A percentile compares a stretch with the other conserved stretches of the same genome.
Evolutionary conservation across 345 rosid species (phyloP).

Genomic region (Jatropha curcas): DNA sequence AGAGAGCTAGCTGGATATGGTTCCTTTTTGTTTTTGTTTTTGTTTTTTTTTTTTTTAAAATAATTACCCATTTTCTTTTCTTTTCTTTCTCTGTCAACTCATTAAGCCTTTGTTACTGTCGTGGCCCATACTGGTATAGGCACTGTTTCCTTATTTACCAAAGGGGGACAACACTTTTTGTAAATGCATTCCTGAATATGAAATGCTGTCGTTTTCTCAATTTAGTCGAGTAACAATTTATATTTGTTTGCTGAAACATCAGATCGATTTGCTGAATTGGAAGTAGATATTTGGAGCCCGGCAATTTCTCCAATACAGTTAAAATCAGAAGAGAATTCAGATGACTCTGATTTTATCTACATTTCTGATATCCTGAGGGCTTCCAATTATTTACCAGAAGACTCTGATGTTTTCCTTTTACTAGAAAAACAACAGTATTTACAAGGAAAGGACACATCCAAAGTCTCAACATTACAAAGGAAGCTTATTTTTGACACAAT

Average conservation of each 20-base stretch:
- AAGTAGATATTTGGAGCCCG: slow-evolving; percentile 66
- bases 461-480: slow-evolving; percentile 55
- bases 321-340: slow-evolving; percentile 36
- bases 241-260: slow-evolving; percentile 2
- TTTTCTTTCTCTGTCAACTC: slow-evolving; percentile 18
- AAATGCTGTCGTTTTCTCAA: slow-evolving; percentile 7
- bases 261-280: slow-evolving; percentile 54
- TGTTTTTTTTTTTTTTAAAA: background rate
- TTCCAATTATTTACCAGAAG: slow-evolving; percentile 53
- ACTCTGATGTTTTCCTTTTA: slow-evolving; percentile 52
- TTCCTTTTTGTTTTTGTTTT: background rate
- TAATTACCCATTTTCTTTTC: background rate
- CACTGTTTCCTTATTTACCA: slow-evolving; percentile 4
- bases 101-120: slow-evolving; percentile 19
- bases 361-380: slow-evolving; percentile 70
- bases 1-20: slow-evolving; percentile 8
- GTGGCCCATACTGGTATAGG: slow-evolving; percentile 23
- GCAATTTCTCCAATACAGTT: slow-evolving; percentile 35
- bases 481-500: slow-evolving; percentile 68
- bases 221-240: background rate
- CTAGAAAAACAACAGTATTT: slow-evolving; percentile 77
- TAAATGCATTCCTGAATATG: slow-evolving; percentile 7
- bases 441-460: slow-evolving; percentile 55
- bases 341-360: slow-evolving; percentile 62
- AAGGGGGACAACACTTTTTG: background rate